Evolutionary conservation across 2,329 filamentous ascomycete species (phyloP), one percentile per base, ranked within the genome.

Genomic region (Fusarium marasasianum): DNA sequence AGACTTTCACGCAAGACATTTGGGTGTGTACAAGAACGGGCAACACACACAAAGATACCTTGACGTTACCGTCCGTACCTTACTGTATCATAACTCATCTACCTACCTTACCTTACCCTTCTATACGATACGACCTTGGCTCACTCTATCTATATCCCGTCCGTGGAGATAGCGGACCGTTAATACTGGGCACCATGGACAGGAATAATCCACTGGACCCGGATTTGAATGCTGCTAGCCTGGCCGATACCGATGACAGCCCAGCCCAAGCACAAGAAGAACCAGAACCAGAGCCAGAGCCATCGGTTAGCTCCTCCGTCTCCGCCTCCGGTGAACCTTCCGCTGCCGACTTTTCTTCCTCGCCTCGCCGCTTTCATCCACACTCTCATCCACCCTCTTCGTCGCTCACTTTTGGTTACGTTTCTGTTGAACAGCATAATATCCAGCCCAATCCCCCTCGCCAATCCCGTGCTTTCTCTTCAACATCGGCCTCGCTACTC

Each of bases 401-500:
- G 57, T 64, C 58, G 51, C 45, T 72, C 35, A 31, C 60, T 70
- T 63, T 69, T 57, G 67, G 67, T 12, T 73, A 76, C 63, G 60
- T 66, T 35, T 55, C 68, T 31, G 48, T 55, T 22, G 53, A 56
- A 48, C 69, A 66, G 15, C 50, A 61, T 50, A 66, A 72, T 62
- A 72, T 55, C 15, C 71, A 68, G 29, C 24, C 60, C 58, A 64
- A 69, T 33, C 57, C 60, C 20, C 51, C 68, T 26, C 69, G 76
- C 15, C 73, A 76, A 26, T 68, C 69, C 56, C 75, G 78, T 57
- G 54, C 69, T 43, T 48, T 74, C 37, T 80, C 74, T 29, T 66
- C 76, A 33, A 81, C 75, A n/a, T 65, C 76, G 24, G 80, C 79
- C 20, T 80, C 79, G 66, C 76, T 76, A 37, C 86, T 83, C 72